phyloP scores from a whole-genome alignment of 257 asterid species.

The Scutellaria baicalensis region DNA sequence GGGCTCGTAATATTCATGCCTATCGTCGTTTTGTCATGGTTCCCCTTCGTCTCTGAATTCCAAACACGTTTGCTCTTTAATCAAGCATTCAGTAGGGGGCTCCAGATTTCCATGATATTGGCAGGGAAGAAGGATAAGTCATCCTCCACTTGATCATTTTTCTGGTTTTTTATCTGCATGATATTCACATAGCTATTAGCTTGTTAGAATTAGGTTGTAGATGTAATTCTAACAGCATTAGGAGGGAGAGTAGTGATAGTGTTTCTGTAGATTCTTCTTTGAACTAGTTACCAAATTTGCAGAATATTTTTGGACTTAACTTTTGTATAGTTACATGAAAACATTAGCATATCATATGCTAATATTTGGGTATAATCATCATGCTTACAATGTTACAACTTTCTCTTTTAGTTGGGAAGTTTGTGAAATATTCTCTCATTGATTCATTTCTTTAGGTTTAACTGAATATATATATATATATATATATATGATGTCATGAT shows the following conservation, averaged over 20 bases:
- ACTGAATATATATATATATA: too few relatives aligned
- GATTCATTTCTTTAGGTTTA: too few relatives aligned
- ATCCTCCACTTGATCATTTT: slow-evolving; percentile 18
- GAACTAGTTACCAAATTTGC: neutral
- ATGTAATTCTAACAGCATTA: neutral
- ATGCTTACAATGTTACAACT: too few relatives aligned
- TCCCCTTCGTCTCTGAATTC: slow-evolving; percentile 88
- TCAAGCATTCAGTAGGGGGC: slow-evolving; percentile 97
- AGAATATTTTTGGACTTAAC: neutral
- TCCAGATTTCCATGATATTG: slow-evolving; percentile 90
- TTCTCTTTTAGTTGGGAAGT: too few relatives aligned
- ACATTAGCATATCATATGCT: neutral
- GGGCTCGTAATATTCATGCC: slow-evolving; percentile 83
- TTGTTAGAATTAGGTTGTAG: neutral
- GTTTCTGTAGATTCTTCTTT: neutral
- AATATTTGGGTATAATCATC: neutral
- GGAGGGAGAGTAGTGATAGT: neutral
- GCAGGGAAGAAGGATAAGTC: slow-evolving; percentile 71
- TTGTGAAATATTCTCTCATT: too few relatives aligned
- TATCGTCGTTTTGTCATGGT: slow-evolving; percentile 78
- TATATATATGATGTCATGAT: too few relatives aligned
- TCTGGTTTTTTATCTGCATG: neutral
- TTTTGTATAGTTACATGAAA: neutral
- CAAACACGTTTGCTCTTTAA: slow-evolving; percentile 89
- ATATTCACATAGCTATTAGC: neutral